phyloP scores from a whole-genome alignment of 495 filamentous ascomycete genomes.

The Lepidopterella palustris region DNA sequence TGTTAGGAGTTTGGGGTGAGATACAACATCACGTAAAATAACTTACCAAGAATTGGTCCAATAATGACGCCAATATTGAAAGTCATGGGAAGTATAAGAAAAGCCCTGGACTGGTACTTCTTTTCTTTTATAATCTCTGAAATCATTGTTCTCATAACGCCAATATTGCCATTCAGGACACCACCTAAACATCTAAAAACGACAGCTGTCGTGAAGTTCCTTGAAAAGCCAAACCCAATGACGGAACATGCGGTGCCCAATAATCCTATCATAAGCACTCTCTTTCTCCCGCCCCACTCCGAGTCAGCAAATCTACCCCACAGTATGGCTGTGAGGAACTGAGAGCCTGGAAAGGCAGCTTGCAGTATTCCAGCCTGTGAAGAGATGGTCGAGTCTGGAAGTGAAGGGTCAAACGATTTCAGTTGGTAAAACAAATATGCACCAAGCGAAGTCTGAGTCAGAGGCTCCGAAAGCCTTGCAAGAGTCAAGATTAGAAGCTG shows the following conservation, averaged over 20 bases:
- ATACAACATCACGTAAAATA: too few relatives aligned
- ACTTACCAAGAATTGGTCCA: constrained; percentile 42
- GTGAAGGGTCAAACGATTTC: constrained; percentile 42
- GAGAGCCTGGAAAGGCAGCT: constrained; percentile 72
- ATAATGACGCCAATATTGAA: constrained; percentile 77
- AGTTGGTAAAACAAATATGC: constrained; percentile 56
- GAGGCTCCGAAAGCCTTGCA: constrained; percentile 68
- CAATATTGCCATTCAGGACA: constrained; percentile 68
- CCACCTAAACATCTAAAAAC: constrained; percentile 69
- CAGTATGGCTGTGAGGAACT: constrained; percentile 78
- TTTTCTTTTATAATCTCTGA: constrained; percentile 69
- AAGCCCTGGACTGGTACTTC: constrained; percentile 64
- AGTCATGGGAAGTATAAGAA: constrained; percentile 72
- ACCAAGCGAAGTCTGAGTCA: constrained; percentile 70
- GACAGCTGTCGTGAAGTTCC: constrained; percentile 63
- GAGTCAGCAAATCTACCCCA: constrained; percentile 76
- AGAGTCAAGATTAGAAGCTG: constrained; percentile 70
- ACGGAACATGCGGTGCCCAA: constrained; percentile 64
- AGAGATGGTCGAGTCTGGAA: constrained; percentile 49
- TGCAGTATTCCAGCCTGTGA: constrained; percentile 73
- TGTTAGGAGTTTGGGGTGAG: not conserved
- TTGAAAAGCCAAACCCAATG: constrained; percentile 75
- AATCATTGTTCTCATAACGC: constrained; percentile 75
- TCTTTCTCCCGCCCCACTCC: constrained; percentile 63
- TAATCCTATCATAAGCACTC: constrained; percentile 69